phyloP scores from a whole-genome alignment of 1,139 yeast genomes.

The Lodderomyces beijingensis region DNA sequence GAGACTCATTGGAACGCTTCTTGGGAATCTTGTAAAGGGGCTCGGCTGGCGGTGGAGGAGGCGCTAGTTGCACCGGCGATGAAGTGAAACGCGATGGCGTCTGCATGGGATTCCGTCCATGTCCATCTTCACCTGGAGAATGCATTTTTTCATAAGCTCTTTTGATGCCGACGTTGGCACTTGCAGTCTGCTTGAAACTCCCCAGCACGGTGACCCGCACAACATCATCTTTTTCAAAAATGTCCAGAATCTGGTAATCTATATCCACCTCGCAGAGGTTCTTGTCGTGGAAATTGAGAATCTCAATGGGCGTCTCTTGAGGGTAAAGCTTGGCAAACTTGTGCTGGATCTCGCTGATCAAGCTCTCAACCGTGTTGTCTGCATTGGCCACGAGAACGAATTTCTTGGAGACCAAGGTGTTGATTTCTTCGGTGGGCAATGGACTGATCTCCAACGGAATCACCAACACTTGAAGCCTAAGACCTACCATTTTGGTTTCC shows the following conservation, averaged over 20 bases:
- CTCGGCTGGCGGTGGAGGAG: conserved; percentile 26
- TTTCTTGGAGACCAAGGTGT: conserved; percentile 26
- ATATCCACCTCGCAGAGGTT: conserved; percentile 74
- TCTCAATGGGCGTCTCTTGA: conserved; percentile 45
- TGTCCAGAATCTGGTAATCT: conserved; percentile 52
- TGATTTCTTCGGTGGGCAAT: conserved; percentile 14
- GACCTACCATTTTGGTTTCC: too few relatives aligned
- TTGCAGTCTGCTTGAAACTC: neutral
- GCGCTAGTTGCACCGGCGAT: conserved; percentile 24
- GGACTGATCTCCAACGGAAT: conserved; percentile 25
- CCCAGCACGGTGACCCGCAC: conserved; percentile 50
- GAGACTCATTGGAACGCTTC: conserved; percentile 16
- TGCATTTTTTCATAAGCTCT: conserved; percentile 1
- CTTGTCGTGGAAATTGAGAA: conserved; percentile 58
- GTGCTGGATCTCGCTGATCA: conserved; percentile 45
- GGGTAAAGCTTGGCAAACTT: conserved; percentile 56
- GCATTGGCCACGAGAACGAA: conserved; percentile 61
- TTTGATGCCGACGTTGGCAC: neutral
- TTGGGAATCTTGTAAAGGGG: conserved; percentile 21
- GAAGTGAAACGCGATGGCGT: too few relatives aligned
- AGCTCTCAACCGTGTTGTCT: conserved; percentile 37
- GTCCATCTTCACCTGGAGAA: too few relatives aligned
- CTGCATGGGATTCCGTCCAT: too few relatives aligned
- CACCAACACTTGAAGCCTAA: conserved; percentile 38
- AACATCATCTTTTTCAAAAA: conserved; percentile 52